These are phyloP conservation scores for Phoma sp. DNA, from an alignment of 2,329 filamentous ascomycete genomes.

Conservation along the genomic window DNA sequence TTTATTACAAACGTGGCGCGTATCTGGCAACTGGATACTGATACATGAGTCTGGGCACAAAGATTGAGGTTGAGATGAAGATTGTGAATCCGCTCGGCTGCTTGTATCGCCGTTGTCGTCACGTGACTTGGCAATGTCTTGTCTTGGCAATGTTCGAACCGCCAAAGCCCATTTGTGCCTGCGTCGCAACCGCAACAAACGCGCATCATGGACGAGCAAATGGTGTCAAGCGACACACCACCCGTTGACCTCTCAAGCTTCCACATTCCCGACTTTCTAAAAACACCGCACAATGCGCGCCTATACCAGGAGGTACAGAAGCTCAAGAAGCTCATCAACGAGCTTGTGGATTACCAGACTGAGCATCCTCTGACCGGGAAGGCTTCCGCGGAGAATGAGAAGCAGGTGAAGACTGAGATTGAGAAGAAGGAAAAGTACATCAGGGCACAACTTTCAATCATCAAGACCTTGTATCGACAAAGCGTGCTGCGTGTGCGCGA, in stretches of 20 bases:
- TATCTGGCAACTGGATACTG: no score
- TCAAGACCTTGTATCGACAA: slow-evolving; percentile 79
- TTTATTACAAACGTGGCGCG: no score
- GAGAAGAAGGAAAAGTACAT: slow-evolving; percentile 71
- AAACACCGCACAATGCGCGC: slow-evolving; percentile 38
- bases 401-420: slow-evolving; percentile 32
- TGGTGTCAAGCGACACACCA: slow-evolving; percentile 13
- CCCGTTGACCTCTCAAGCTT: slow-evolving; percentile 27
- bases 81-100: no score
- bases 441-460: slow-evolving; percentile 65
- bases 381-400: slow-evolving; percentile 28
- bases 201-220: slow-evolving; percentile 18
- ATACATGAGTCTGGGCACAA: no score
- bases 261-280: slow-evolving; percentile 34
- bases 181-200: slow-evolving; percentile 5
- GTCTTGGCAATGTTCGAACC: background rate
- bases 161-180: background rate
- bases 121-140: background rate
- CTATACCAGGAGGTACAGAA: slow-evolving; percentile 42
- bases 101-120: no score
- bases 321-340: slow-evolving; percentile 40
- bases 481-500: slow-evolving; percentile 81
- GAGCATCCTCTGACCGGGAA: slow-evolving; percentile 34
- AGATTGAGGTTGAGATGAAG: no score
- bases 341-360: slow-evolving; percentile 41